Evolutionary conservation across 495 filamentous ascomycete genomes (phyloP), one percentile per base, ranked within the genome.

Genomic region (Sphaerosporella brunnea): DNA sequence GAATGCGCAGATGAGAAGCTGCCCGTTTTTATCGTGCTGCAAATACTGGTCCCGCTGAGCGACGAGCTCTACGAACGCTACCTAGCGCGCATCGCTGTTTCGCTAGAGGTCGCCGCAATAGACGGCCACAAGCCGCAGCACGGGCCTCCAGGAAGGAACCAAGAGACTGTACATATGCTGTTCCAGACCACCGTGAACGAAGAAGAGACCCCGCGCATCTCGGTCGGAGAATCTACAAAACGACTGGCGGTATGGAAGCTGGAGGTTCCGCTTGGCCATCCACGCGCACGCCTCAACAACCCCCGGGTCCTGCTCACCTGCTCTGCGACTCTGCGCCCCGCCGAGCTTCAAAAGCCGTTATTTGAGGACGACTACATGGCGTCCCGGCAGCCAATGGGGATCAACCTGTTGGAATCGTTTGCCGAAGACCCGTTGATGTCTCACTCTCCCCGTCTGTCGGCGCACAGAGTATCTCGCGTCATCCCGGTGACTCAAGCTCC

Each of bases 351-450:
- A n/a, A 67, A 66, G 39, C 54, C 62, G n/a, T 62, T 64, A 5
- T 50, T 63, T n/a, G 68, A 67, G 30, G 73, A 84, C 58, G 78
- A 82, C 43, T 88, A 92, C 61, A 73, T 94, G 47, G 79, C 77
- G 35, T 79, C 81, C 48, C 70, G 79, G 39, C 65, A 81, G 23
- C 78, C 86, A 5, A 75, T 79, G 2, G 83, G 82, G 1, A 68
- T 82, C 28, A 94, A 94, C 59, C 67, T 95, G 8, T 67, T 95
- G 0, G 80, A 88, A 59, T 70, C 84, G 5, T 77, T 92, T 42
- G 72, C 72, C 39, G 66, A 70, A 46, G 84, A 88, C 54, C 78
- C 79, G 43, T 68, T 71, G 5, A 64, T 90, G 28, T 60, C 60
- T 3, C 75, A 75, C n/a, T 70, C 72, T 35, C 84, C 84, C 37